Base-by-base conservation (phyloP, 2,329 filamentous ascomycete species). In the Neonectria punicea region DNA sequence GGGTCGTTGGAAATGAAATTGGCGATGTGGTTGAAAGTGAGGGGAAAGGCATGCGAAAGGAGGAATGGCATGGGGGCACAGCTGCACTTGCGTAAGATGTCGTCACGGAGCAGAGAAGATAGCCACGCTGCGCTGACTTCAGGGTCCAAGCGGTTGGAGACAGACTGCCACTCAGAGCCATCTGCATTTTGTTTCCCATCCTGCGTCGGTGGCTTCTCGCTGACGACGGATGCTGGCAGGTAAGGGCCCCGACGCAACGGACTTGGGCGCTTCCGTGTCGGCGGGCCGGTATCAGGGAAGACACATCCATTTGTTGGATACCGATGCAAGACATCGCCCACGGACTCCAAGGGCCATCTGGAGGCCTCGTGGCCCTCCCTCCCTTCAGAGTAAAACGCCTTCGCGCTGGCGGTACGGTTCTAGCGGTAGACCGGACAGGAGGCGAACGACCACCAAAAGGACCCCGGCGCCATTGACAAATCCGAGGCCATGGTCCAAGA, bases 271-370 rank as follows among this genome's bases (percentile, higher is more conserved):
- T 62, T 66, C 67, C 66, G 55, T 44, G 30, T 34, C 60, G 50
- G 58, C 60, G 67, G 67, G 36, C 65, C 60, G 58, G 63, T 61
- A 59, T 53, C 58, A 59, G 56, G 55, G 25, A 41, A 30, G 47
- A 67, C 59, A 51, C 32, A 10, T 53, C 47, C 56, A 34, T 61
- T 57, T 30, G 49, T 22, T 54, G 22, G 32, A 34, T 61, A 39
- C 30, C 30, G 30, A 30, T 39, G 49, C 53, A 32, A 41, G 50
- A 55, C 54, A 58, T 55, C 53, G 51, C 7, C 47, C 39, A 51
- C 36, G 46, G 53, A 58, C 55, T 20, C 43, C 18, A 28, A 18
- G 13, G 56, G 25, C 34, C 49, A 34, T 49, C 39, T 41, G 55
- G 50, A 47, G 47, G 47, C 56, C 50, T 36, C 43, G 41, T 60